Evolutionary conservation across 1,284 basidiomycete species (phyloP).

Genomic region (Rugiboletus extremiorientalis): DNA sequence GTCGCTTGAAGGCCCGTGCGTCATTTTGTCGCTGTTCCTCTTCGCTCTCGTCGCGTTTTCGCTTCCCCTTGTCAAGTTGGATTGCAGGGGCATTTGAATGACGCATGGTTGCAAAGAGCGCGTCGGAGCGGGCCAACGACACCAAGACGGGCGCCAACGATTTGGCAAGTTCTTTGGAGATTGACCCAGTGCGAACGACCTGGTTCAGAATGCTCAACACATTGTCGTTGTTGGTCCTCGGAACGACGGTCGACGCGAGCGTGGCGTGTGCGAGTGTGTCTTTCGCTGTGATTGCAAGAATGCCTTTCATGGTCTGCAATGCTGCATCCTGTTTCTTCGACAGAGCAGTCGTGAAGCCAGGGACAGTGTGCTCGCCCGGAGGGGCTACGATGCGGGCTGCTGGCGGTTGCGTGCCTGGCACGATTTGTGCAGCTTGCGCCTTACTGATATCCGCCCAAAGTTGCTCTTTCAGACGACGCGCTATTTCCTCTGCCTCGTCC

Average conservation of each 20-base stretch:
- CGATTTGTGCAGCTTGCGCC: conserved; percentile 47
- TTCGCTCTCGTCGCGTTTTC: conserved; percentile 61
- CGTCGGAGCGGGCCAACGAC: conserved; percentile 59
- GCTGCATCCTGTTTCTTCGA: conserved; percentile 54
- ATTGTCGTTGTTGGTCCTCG: conserved; percentile 44
- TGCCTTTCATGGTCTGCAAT: conserved; percentile 57
- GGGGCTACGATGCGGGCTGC: background rate
- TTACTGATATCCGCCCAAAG: conserved; percentile 71
- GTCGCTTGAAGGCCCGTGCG: conserved; percentile 44
- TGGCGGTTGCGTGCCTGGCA: conserved; percentile 6
- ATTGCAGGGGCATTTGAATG: conserved; percentile 58
- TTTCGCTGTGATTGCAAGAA: conserved; percentile 54
- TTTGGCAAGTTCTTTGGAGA: conserved; percentile 52
- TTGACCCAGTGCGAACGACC: conserved; percentile 45
- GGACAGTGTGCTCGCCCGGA: background rate
- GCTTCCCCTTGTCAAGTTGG: conserved; percentile 62
- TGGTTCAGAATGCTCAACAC: conserved; percentile 55
- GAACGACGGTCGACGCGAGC: conserved; percentile 49
- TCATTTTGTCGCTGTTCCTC: conserved; percentile 37
- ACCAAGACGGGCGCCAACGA: conserved; percentile 59
- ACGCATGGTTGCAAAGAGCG: conserved; percentile 60
- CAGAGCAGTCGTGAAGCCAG: background rate
- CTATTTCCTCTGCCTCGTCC: conserved; percentile 70
- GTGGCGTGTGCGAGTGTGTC: conserved; percentile 55
- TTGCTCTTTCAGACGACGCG: conserved; percentile 63